Conservation (phyloP, 495 filamentous ascomycete species). For the Tuber indicum region DNA sequence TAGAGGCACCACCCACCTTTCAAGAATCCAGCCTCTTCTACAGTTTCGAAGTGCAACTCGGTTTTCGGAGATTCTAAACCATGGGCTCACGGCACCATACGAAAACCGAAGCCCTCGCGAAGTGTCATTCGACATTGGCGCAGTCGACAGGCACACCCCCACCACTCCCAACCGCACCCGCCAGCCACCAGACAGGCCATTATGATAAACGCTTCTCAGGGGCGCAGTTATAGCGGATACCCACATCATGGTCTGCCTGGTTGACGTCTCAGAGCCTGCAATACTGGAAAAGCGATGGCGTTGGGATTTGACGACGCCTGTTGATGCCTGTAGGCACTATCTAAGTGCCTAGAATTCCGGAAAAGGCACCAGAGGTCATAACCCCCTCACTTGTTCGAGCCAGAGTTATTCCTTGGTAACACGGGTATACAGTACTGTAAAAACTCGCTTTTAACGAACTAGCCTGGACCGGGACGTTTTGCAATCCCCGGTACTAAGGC, state of each 20-base stretch:
- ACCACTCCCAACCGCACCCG: neutral
- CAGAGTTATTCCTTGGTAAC: neutral
- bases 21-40: neutral
- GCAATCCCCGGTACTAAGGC: too few species aligned
- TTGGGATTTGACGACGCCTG: neutral
- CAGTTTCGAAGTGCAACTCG: neutral
- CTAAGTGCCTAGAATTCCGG: neutral
- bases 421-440: neutral
- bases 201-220: neutral
- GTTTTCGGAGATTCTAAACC: neutral
- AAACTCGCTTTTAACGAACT: neutral
- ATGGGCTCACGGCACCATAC: neutral
- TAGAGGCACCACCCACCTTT: neutral
- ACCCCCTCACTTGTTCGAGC: neutral
- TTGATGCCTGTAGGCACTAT: neutral
- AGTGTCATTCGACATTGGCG: neutral
- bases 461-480: too few species aligned
- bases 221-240: neutral
- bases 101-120: neutral
- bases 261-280: neutral
- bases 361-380: neutral
- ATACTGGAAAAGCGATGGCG: neutral
- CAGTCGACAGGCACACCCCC: neutral
- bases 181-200: neutral
- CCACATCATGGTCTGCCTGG: neutral